These are phyloP conservation scores for Ceriops decandra DNA, from an alignment of 345 rosid species.

Conservation along the genomic window DNA sequence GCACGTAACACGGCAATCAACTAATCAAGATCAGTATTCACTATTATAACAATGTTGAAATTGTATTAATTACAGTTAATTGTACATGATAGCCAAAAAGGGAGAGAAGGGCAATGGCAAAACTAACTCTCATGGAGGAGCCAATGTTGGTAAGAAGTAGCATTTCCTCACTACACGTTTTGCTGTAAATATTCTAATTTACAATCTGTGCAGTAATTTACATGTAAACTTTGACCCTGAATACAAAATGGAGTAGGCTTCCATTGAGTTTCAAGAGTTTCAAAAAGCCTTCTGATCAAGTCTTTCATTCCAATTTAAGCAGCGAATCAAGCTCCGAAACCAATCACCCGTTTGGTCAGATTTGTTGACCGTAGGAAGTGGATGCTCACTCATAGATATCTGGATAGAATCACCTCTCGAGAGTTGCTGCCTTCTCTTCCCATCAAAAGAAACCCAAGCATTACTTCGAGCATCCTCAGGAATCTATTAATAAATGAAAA, in stretches of 20 bases:
- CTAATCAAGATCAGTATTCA: constrained; percentile 5
- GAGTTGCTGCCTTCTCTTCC: constrained; percentile 96
- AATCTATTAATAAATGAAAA: constrained; percentile 43
- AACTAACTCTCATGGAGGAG: constrained; percentile 15
- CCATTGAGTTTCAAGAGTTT: constrained; percentile 17
- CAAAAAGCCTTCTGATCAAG: constrained; percentile 83
- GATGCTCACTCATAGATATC: constrained; percentile 93
- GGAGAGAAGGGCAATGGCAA: constrained; percentile 5
- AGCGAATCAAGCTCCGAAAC: constrained; percentile 91
- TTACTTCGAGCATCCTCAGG: constrained; percentile 91
- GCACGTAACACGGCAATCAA: neutral
- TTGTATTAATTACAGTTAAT: constrained; percentile 4
- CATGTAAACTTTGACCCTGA: constrained; percentile 25
- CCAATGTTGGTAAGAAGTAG: constrained; percentile 8
- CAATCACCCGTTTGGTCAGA: constrained; percentile 93
- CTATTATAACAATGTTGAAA: neutral
- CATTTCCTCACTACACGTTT: constrained; percentile 9
- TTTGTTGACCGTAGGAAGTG: constrained; percentile 93
- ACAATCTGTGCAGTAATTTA: constrained; percentile 38
- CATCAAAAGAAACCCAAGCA: constrained; percentile 99
- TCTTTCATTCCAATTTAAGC: constrained; percentile 98
- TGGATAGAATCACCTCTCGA: constrained; percentile 90
- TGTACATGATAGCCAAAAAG: neutral
- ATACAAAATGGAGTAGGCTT: constrained; percentile 7
- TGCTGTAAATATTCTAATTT: constrained; percentile 16